Evolutionary conservation across 2,329 filamentous ascomycete genomes (phyloP).

Genomic region (Sclerotinia trifoliorum): DNA sequence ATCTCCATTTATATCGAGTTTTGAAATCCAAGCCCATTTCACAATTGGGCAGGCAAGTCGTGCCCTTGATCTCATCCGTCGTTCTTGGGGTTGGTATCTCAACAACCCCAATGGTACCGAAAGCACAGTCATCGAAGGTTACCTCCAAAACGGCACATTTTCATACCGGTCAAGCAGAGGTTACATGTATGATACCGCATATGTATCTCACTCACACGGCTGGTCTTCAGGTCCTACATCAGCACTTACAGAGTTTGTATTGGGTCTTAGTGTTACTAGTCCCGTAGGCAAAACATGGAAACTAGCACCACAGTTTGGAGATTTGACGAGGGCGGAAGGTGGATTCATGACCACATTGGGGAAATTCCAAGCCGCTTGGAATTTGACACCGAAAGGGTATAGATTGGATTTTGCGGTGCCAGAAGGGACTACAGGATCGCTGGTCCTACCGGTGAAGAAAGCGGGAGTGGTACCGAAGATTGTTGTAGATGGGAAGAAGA

Average conservation of each 20-base stretch:
- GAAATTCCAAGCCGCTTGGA: slow-evolving; percentile 42
- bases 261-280: slow-evolving; percentile 44
- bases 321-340: slow-evolving; percentile 43
- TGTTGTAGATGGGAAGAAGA: slow-evolving; percentile 21
- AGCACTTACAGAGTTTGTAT: slow-evolving; percentile 45
- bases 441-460: slow-evolving; percentile 23
- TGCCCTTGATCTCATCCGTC: slow-evolving; percentile 55
- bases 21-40: slow-evolving; percentile 59
- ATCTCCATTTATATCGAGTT: slow-evolving; percentile 57
- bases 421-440: slow-evolving; percentile 22
- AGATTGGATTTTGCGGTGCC: slow-evolving; percentile 26
- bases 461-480: slow-evolving; percentile 23
- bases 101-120: slow-evolving; percentile 56
- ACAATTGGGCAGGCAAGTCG: slow-evolving; percentile 48
- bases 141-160: slow-evolving; percentile 54
- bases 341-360: slow-evolving; percentile 44
- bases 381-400: slow-evolving; percentile 23
- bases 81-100: slow-evolving; percentile 62
- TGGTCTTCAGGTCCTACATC: slow-evolving; percentile 50
- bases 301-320: slow-evolving; percentile 45
- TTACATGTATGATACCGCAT: slow-evolving; percentile 46
- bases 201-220: slow-evolving; percentile 50
- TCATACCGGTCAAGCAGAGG: slow-evolving; percentile 54
- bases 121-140: slow-evolving; percentile 59
- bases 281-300: slow-evolving; percentile 42